Percentiles rank a stretch among this genome's conserved stretches.
phyloP scores from a whole-genome alignment of 2,329 filamentous ascomycete species.

The Dactylella cylindrospora region DNA sequence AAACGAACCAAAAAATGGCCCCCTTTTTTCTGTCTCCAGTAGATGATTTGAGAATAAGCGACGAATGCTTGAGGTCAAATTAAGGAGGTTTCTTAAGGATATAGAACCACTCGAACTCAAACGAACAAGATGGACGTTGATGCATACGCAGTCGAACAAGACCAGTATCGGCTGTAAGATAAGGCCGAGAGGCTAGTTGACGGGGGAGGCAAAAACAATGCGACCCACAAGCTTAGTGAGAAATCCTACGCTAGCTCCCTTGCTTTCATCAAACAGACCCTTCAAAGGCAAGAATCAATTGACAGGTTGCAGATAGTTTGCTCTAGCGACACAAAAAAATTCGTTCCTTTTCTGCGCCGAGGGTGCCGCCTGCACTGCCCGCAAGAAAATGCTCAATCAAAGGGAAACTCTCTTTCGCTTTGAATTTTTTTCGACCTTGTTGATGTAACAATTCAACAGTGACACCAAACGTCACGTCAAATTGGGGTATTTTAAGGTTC shows the following conservation, averaged over 20 bases:
- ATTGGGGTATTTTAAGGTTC: too few species aligned
- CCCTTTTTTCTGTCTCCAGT: slow-evolving; percentile 7
- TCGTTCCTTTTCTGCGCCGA: too few species aligned
- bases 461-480: too few species aligned
- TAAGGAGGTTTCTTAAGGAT: slow-evolving; percentile 37
- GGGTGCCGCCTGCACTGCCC: too few species aligned
- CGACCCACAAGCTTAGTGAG: slow-evolving; percentile 15
- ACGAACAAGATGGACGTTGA: slow-evolving; percentile 21
- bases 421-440: slow-evolving; percentile 3
- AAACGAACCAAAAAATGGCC: slow-evolving; percentile 2
- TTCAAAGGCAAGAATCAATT: too few species aligned
- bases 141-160: slow-evolving; percentile 27
- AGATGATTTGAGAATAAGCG: slow-evolving; percentile 6
- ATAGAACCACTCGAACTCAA: slow-evolving; percentile 32
- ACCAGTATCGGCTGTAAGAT: slow-evolving; percentile 14
- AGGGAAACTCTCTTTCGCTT: background rate
- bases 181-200: slow-evolving; percentile 7
- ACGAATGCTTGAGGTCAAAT: slow-evolving; percentile 8
- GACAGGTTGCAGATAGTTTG: too few species aligned
- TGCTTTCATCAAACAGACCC: too few species aligned
- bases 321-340: too few species aligned
- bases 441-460: too few species aligned
- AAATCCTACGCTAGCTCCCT: too few species aligned
- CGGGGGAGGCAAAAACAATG: slow-evolving; percentile 15
- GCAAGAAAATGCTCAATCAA: too few species aligned